Evolutionary conservation across 2,329 filamentous ascomycete genomes (phyloP), one percentile per base, ranked within the genome.

Genomic region (Penicillium sp.): DNA sequence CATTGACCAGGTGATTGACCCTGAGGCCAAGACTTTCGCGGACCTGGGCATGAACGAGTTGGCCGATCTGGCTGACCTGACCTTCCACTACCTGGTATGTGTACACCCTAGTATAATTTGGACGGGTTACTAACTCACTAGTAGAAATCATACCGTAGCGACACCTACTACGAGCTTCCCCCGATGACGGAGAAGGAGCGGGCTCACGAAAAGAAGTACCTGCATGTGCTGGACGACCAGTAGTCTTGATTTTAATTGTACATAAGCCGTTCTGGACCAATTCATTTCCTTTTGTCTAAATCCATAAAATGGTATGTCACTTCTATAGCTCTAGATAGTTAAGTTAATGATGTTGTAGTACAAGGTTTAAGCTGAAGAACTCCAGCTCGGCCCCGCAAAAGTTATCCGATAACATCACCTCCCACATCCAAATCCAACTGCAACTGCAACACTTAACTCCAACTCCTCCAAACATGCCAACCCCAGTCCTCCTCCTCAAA

Each of bases 101-200:
- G 16, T 3, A 18, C 13, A 26, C 35, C 11, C 6, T 45, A 16
- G n/a, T 5, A 18, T 9, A 8, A 13, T 20, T n/a, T 5, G 2
- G 41, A 31, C 16, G 28, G 18, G 35, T 8, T 29, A 40, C 55
- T 63, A 46, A 63, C 44, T 28, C 27, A 42, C 22, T 35, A 57
- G 57, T 60, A 91, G 87, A 86, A 94, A 86, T 86, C 84, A 69
- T 96, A 88, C 78, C 86, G 93, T 67, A 91, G 87, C 72, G 81
- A 86, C 47, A 81, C 84, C 62, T 93, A 85, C 80, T 95, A 94
- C 71, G 91, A 98, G 67, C 78, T 97, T 57, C 93, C 93, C 41
- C 91, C 93, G 40, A 85, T 91, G 63, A 96, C 91, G 27, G 91
- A 96, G 75, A 87, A 86, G 71, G 93, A 98, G 78, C 93, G 84